Percentiles rank a stretch among this genome's conserved stretches.
Evolutionary conservation across 768 basidiomycete genomes (phyloP).

Genomic region (Boletus vermiculosoides): DNA sequence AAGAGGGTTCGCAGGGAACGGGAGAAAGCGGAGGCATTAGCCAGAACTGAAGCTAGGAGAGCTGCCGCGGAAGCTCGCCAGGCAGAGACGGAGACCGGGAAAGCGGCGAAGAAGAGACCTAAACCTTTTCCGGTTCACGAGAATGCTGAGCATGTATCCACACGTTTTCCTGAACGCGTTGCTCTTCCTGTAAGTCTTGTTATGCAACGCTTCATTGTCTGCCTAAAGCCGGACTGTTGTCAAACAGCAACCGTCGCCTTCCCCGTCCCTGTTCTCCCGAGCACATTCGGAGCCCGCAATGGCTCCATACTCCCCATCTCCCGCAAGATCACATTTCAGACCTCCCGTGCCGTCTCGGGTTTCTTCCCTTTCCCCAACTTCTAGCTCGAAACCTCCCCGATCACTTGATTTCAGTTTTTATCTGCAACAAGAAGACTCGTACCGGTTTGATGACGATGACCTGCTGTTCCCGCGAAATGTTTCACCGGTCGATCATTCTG

Average conservation of each 20-base stretch:
- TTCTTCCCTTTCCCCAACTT: slow-evolving; percentile 10
- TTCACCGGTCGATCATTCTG: slow-evolving; percentile 5
- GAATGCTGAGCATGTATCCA: not conserved
- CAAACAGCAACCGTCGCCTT: slow-evolving; percentile 11
- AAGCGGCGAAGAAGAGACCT: slow-evolving; percentile 16
- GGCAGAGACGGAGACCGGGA: slow-evolving; percentile 11
- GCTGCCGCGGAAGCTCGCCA: slow-evolving; percentile 17
- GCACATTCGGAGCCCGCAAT: slow-evolving; percentile 15
- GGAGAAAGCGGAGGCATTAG: slow-evolving; percentile 22
- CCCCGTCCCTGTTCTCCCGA: slow-evolving; percentile 2
- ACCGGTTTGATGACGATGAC: slow-evolving; percentile 11
- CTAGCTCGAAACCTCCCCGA: not conserved
- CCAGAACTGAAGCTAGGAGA: slow-evolving; percentile 18
- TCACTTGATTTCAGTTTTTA: slow-evolving; percentile 16
- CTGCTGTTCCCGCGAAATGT: not conserved
- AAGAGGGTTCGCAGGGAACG: slow-evolving; percentile 35
- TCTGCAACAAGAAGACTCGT: slow-evolving; percentile 16
- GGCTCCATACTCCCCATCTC: slow-evolving; percentile 3
- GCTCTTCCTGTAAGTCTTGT: slow-evolving; percentile 14
- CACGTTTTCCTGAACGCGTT: not conserved
- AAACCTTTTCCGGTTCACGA: slow-evolving; percentile 29
- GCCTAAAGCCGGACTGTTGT: not conserved
- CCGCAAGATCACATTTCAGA: slow-evolving; percentile 2
- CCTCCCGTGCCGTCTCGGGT: not conserved
- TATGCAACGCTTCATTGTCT: not conserved